Evolutionary conservation across 208 protist species (phyloP), one percentile per base, ranked within the genome.

Genomic region (Porcisia deanei): DNA sequence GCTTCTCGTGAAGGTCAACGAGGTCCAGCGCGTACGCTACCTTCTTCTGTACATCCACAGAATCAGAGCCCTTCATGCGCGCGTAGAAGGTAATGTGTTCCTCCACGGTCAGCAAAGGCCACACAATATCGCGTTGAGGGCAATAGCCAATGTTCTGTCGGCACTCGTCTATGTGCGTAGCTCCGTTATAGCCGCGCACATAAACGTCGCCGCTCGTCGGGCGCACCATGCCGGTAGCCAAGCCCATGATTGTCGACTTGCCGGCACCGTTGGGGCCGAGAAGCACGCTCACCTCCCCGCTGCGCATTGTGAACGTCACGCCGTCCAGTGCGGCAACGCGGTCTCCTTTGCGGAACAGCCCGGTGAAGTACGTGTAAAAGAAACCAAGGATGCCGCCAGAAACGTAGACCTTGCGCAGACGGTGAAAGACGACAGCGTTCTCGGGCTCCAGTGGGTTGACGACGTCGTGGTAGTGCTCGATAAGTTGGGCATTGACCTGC

Each of bases 41-140:
- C 39, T 83, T 74, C 3, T 86, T 73, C 65, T 84, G 72, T 53
- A 93, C 85, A 64, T 89, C n/a, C 63, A 85, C 76, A 20, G 68
- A 72, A 20, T 84, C 43, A 14, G 84, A 69, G 41, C 88, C 93
- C 79, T 99, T 99, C 47, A 99, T 74, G 54, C 88, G 85, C 16
- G 88, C 93, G 85, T 98, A 99, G 77, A 98, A 98, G 41, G 75
- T 59, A 9, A 99, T 80, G 84, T 99, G 97, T 77, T 99, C 92
- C 30, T 84, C 75, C n/a, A 94, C 90, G 34, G 96, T 98, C 16
- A 99, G 86, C 55, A 88, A 82, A 34, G 79, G 76, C 93, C 94
- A 99, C 14, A 99, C 80, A 64, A 98, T 93, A 83, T 98, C 91
- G 68, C 83, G 77, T 88, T 99, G 97, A 34, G 97, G 94, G 82